Base-by-base conservation (phyloP, 192 early-diverging fungal genomes). In the Coemansia sp. region DNA sequence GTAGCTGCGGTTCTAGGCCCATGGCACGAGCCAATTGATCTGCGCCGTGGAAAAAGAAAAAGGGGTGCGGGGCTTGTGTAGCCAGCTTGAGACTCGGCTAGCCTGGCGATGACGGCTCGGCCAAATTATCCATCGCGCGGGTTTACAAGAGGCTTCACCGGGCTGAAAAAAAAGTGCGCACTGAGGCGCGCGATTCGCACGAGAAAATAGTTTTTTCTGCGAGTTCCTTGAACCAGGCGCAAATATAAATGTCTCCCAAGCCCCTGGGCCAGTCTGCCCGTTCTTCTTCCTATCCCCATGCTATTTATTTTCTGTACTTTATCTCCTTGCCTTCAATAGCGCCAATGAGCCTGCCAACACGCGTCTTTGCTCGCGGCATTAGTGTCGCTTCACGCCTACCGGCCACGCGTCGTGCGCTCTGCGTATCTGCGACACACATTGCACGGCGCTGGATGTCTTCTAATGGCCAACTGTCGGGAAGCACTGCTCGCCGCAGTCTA, bases 321-420 rank as follows among this genome's bases (percentile, higher is more conserved):
- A 18, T 18, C n/a, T 34, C 31, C 8, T 11, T 11, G 31, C 53
- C 14, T 37, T 20, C 5, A 33, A 58, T 37, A 58, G 46, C 61
- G n/a, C 48, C 39, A 20, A 76, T 73, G 67, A 76, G 79, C 57
- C 31, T 70, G 23, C 40, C 64, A 16, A 50, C 55, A 18, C 74
- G 73, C 56, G 35, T 40, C 6, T 36, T 76, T 20, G 34, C 67
- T 39, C 74, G 79, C 42, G 59, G 64, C 34, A 31, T 69, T 35
- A 64, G 58, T 9, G 57, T 62, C 5, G 31, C 65, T 21, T 48
- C 37, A 20, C 69, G 67, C 14, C 24, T 61, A 23, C 38, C 58
- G 9, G 10, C 56, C 2, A 38, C 16, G 9, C 36, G 34, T 9
- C 35, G 34, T n/a, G 18, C 34, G 11, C 9, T 58, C 18, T 18